Evolutionary conservation across 2,329 filamentous ascomycete genomes (phyloP).

Genomic region (Ophiostoma sp.): DNA sequence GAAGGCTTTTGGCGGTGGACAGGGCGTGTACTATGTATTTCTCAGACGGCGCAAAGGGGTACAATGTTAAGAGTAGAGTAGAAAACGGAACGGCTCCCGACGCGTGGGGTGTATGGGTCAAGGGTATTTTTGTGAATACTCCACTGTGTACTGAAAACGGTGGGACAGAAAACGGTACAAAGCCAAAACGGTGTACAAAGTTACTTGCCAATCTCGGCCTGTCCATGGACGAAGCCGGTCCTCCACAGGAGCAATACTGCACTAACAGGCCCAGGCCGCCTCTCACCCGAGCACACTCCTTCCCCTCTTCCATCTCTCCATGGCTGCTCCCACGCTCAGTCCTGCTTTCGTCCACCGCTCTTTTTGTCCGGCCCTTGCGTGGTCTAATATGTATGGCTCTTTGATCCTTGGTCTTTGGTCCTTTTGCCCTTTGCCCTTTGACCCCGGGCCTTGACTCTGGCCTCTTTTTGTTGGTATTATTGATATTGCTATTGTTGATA

Average conservation of each 20-base stretch:
- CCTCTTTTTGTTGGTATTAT: background rate
- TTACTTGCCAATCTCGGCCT: background rate
- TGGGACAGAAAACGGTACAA: background rate
- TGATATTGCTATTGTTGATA: background rate
- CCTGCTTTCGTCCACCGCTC: constrained; percentile 2
- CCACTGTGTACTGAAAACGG: background rate
- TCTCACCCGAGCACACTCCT: background rate
- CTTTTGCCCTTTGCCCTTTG: background rate
- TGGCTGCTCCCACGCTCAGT: background rate
- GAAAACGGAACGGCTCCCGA: constrained; percentile 10
- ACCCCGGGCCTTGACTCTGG: background rate
- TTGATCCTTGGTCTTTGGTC: background rate
- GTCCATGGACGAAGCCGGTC: background rate
- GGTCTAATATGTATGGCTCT: background rate
- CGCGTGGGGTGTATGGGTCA: constrained; percentile 1
- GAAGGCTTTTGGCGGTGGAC: background rate
- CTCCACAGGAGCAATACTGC: background rate
- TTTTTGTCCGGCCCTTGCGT: background rate
- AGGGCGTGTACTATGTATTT: background rate
- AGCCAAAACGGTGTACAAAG: background rate
- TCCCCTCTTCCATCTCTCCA: background rate
- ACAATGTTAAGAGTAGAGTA: background rate
- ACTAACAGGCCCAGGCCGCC: background rate
- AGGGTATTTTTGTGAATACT: background rate
- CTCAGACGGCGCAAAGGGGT: background rate